Evolutionary conservation across 306 rosid species (phyloP), one percentile per base, ranked within the genome.

Genomic region (Cercis canadensis): DNA sequence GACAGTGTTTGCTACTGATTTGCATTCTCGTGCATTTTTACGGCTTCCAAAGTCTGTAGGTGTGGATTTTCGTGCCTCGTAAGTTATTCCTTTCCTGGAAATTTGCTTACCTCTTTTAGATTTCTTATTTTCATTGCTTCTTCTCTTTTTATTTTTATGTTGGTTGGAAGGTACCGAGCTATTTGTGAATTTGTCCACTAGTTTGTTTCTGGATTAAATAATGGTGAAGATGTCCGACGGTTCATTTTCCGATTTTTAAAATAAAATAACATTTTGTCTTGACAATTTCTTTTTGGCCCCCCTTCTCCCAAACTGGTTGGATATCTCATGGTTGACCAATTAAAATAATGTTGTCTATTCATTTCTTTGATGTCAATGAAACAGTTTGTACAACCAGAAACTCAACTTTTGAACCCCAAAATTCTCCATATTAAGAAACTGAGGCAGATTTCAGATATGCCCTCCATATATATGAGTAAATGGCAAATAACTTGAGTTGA

Each of bases 51-150:
- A 94, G 73, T 94, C 98, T 51, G 51, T 89, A 61, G 98, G 97
- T 75, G 98, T 90, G 60, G 98, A 94, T 75, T 94, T 94, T 67
- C 96, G 98, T 74, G 98, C 98, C 46, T 90, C 98, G 98, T 94
- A 86, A 87, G 98, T 84, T 67, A 45, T 70, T 68, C 18, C 49
- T 61, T 67, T 46, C 49, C 11, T 12, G 40, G 54, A 33, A 52
- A 50, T 6, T 50, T 16, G 24, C 12, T 65, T 62, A 54, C 19
- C 29, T 59, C 13, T 44, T 67, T 54, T 32, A 55, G 31, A 55
- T 74, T 39, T 62, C 39, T 58, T 54, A 17, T 37, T 46, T 31
- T 62, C 68, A 36, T 62, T 62, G 21, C 7, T 44, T 46, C 53
- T 40, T 66, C 14, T 15, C 10, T 37, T 37, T 8, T 0, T 37